phyloP scores from a whole-genome alignment of 768 basidiomycete genomes.

The Gloeostereum incarnatum region DNA sequence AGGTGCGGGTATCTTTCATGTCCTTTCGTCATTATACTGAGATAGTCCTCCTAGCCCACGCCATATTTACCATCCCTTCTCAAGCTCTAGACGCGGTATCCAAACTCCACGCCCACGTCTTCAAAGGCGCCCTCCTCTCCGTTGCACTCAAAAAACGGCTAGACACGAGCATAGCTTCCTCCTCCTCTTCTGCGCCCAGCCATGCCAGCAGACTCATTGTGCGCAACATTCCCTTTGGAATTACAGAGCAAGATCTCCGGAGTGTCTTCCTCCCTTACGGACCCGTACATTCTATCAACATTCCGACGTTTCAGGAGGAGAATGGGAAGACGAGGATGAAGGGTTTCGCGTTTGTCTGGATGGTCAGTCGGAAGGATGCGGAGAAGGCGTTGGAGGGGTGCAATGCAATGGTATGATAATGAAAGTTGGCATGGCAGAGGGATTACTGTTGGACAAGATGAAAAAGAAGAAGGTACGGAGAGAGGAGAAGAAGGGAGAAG shows the following conservation, averaged over 20 bases:
- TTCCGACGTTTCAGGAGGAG: conserved; percentile 41
- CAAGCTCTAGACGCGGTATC: conserved; percentile 61
- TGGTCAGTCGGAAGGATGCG: conserved; percentile 77
- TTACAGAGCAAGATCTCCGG: conserved; percentile 78
- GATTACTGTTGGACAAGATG: conserved; percentile 51
- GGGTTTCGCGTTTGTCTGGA: conserved; percentile 96
- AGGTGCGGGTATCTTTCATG: conserved; percentile 22
- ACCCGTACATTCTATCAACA: conserved; percentile 76
- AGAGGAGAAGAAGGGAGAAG: conserved; percentile 40
- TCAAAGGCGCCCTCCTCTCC: conserved; percentile 82
- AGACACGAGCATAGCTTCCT: conserved; percentile 32
- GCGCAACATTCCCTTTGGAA: conserved; percentile 80
- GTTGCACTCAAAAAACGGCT: conserved; percentile 82
- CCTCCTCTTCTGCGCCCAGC: conserved; percentile 38
- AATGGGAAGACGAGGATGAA: conserved; percentile 34
- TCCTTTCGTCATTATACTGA: neutral
- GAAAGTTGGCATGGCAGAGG: conserved; percentile 50
- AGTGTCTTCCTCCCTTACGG: conserved; percentile 83
- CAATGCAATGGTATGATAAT: conserved; percentile 72
- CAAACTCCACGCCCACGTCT: conserved; percentile 88
- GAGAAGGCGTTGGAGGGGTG: conserved; percentile 72
- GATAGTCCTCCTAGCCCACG: conserved; percentile 42
- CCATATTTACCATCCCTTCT: conserved; percentile 60
- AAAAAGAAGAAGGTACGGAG: conserved; percentile 56
- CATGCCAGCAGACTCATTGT: conserved; percentile 81